Percentiles rank a stretch among this genome's conserved stretches.
phyloP scores from a whole-genome alignment of 192 early-diverging fungal genomes.

The Linnemannia schmuckeri region DNA sequence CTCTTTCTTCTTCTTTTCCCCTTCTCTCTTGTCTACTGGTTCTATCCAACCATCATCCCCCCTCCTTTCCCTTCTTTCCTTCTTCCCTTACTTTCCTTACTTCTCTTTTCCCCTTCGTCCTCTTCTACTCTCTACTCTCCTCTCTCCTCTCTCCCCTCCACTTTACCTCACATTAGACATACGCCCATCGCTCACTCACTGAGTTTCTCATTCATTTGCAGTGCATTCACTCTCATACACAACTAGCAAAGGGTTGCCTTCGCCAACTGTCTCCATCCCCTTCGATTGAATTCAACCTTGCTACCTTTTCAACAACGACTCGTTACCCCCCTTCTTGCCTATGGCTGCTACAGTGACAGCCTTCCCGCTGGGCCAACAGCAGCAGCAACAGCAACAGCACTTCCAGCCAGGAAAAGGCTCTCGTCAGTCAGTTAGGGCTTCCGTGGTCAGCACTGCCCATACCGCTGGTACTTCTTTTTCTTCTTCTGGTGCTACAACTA shows the following conservation, averaged over 20 bases:
- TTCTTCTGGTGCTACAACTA: neutral
- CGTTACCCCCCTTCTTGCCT: neutral
- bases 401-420: neutral
- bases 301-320: neutral
- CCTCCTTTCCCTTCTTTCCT: neutral
- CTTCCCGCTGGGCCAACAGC: constrained; percentile 35
- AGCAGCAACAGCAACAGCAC: constrained; percentile 7
- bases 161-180: neutral
- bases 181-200: neutral
- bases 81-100: neutral
- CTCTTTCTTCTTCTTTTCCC: neutral
- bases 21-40: neutral
- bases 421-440: neutral
- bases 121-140: neutral
- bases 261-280: too few species aligned
- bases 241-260: neutral
- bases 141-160: neutral
- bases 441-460: neutral
- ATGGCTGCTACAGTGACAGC: constrained; percentile 42
- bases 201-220: neutral
- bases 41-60: neutral
- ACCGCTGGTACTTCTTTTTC: neutral
- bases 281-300: too few species aligned
- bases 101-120: neutral
- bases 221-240: neutral